These are phyloP conservation scores for Sicyos edulis DNA, from an alignment of 306 rosid species.

Conservation along the genomic window DNA sequence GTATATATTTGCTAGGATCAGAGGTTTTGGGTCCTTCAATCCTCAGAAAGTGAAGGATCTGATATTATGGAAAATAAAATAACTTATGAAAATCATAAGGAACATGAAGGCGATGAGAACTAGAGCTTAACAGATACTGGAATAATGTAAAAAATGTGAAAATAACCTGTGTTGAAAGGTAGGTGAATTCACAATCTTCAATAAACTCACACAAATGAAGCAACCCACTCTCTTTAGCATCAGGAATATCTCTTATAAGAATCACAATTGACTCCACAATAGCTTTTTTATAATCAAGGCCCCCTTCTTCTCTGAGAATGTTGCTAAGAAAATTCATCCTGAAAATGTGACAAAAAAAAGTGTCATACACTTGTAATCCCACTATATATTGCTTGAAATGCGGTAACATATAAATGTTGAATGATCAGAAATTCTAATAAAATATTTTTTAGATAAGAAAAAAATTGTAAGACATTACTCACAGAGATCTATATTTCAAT, in stretches of 20 bases:
- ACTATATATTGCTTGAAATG: background rate
- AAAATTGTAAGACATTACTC: slow-evolving; percentile 35
- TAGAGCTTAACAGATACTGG: slow-evolving; percentile 13
- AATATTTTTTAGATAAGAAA: background rate
- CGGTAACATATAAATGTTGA: background rate
- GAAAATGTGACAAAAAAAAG: slow-evolving; percentile 11
- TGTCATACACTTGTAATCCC: background rate
- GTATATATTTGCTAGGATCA: slow-evolving; percentile 93
- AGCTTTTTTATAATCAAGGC: too few species aligned
- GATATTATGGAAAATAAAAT: slow-evolving; percentile 18
- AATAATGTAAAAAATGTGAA: slow-evolving; percentile 8
- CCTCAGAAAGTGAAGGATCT: slow-evolving; percentile 96
- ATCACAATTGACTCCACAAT: too few species aligned
- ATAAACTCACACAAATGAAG: too few species aligned
- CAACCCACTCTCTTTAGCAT: too few species aligned
- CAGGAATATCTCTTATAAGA: too few species aligned
- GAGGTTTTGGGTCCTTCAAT: slow-evolving; percentile 97
- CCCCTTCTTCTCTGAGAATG: too few species aligned
- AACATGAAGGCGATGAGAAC: background rate
- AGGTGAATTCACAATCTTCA: too few species aligned
- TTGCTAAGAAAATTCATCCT: too few species aligned
- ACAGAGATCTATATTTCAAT: slow-evolving; percentile 87
- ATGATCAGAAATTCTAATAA: slow-evolving; percentile 6
- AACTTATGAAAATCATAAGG: slow-evolving; percentile 17
- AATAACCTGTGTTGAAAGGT: too few species aligned